Conservation (phyloP, 2,329 filamentous ascomycete species). For the Aureobasidium uvarum region DNA sequence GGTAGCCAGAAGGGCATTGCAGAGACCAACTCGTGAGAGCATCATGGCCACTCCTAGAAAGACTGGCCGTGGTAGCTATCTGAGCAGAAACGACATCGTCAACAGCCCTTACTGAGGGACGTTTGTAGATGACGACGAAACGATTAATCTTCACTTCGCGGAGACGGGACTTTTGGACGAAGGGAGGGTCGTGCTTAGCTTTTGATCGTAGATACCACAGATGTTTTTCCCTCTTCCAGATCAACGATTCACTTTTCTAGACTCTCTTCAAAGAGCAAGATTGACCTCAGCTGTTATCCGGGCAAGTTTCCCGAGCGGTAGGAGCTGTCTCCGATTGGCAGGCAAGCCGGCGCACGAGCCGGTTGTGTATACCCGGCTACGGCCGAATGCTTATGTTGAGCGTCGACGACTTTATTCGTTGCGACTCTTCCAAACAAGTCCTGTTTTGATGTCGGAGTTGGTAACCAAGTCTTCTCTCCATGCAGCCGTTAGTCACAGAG, state of each 20-base stretch:
- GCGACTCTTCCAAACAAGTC: background rate
- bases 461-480: background rate
- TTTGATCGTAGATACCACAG: conserved; percentile 11
- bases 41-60: conserved; percentile 59
- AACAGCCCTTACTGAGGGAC: conserved; percentile 61
- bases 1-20: conserved; percentile 82
- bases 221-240: background rate
- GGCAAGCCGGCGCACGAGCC: background rate
- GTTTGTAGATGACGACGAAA: conserved; percentile 18
- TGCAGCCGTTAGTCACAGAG: background rate
- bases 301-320: background rate
- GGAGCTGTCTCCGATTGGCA: background rate
- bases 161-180: background rate
- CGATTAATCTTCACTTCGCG: conserved; percentile 17
- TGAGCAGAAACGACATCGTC: conserved; percentile 80
- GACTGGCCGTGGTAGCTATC: conserved; percentile 59
- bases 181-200: background rate
- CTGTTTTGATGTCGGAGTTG: background rate
- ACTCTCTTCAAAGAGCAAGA: background rate
- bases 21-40: conserved; percentile 87
- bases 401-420: conserved; percentile 12
- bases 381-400: background rate
- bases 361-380: background rate
- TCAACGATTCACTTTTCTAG: background rate
- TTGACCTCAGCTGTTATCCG: background rate